Percentiles rank a stretch among this genome's conserved stretches.
Evolutionary conservation across 495 filamentous ascomycete genomes (phyloP).

Genomic region (Durotheca rogersii): DNA sequence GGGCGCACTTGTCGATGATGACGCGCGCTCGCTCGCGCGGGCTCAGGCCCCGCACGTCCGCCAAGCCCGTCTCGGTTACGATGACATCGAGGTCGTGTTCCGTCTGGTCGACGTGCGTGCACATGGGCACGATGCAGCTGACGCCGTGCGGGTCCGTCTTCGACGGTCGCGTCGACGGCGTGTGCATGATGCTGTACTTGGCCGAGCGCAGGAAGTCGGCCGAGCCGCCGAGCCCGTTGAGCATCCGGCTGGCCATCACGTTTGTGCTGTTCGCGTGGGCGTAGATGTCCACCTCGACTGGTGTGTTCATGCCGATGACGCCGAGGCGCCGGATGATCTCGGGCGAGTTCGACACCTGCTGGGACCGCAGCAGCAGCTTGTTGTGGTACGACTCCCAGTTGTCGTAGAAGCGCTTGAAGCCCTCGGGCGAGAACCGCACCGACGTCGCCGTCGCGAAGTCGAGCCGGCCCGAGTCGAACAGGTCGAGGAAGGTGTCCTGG

Average conservation of each 20-base stretch:
- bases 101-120: conserved; percentile 90
- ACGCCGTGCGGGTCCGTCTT: conserved; percentile 85
- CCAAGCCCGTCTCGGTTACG: conserved; percentile 84
- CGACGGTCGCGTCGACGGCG: conserved; percentile 72
- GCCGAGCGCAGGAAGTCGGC: conserved; percentile 83
- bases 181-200: conserved; percentile 95
- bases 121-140: conserved; percentile 88
- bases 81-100: conserved; percentile 87
- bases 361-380: conserved; percentile 83
- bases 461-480: conserved; percentile 86
- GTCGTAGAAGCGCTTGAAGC: conserved; percentile 90
- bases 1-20: conserved; percentile 86
- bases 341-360: conserved; percentile 89
- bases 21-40: conserved; percentile 80
- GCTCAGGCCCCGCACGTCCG: conserved; percentile 79
- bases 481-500: conserved; percentile 90
- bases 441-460: conserved; percentile 92
- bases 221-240: conserved; percentile 86
- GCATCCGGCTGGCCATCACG: conserved; percentile 88
- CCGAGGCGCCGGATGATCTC: conserved; percentile 89
- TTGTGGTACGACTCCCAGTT: conserved; percentile 77
- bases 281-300: conserved; percentile 92
- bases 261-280: conserved; percentile 91
- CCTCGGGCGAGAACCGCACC: conserved; percentile 87
- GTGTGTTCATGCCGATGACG: conserved; percentile 94